phyloP scores from a whole-genome alignment of 495 filamentous ascomycete species.

The Penicillium goetzii region DNA sequence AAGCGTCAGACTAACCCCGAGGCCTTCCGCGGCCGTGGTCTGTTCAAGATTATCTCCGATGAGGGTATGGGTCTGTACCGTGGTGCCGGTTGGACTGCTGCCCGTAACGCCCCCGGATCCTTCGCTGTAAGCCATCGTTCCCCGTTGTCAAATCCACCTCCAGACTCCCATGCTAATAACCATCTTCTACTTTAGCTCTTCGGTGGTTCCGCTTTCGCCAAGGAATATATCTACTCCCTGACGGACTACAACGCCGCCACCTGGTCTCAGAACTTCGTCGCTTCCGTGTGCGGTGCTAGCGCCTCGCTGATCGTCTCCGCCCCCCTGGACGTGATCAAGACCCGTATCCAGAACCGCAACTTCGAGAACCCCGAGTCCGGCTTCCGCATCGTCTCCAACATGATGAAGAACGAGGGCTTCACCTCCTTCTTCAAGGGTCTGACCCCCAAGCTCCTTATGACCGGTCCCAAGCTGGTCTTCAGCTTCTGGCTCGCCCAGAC shows the following conservation, averaged over 20 bases:
- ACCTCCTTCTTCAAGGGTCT: constrained; percentile 96
- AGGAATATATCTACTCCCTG: constrained; percentile 88
- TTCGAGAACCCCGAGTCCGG: constrained; percentile 97
- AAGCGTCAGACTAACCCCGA: constrained; percentile 99
- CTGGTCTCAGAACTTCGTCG: constrained; percentile 96
- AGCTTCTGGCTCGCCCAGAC: constrained; percentile 99
- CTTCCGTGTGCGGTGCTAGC: constrained; percentile 90
- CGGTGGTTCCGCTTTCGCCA: constrained; percentile 96
- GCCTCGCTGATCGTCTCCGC: constrained; percentile 92
- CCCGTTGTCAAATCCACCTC: constrained; percentile 10
- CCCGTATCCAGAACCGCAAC: constrained; percentile 97
- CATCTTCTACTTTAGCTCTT: constrained; percentile 67
- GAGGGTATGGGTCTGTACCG: constrained; percentile 96
- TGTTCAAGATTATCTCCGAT: constrained; percentile 86
- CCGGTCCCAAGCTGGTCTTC: constrained; percentile 97
- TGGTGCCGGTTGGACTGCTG: constrained; percentile 97
- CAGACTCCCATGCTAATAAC: constrained; percentile 17
- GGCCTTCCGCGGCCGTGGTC: constrained; percentile 90
- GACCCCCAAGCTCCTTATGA: constrained; percentile 97
- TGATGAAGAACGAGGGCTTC: constrained; percentile 86
- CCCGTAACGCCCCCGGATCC: constrained; percentile 93
- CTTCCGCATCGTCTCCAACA: constrained; percentile 85
- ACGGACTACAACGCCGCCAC: constrained; percentile 92
- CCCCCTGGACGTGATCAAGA: constrained; percentile 98
- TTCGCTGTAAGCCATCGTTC: constrained; percentile 75